Base-by-base conservation (phyloP, 768 basidiomycete genomes). In the Omphalotus guepiniiformis region DNA sequence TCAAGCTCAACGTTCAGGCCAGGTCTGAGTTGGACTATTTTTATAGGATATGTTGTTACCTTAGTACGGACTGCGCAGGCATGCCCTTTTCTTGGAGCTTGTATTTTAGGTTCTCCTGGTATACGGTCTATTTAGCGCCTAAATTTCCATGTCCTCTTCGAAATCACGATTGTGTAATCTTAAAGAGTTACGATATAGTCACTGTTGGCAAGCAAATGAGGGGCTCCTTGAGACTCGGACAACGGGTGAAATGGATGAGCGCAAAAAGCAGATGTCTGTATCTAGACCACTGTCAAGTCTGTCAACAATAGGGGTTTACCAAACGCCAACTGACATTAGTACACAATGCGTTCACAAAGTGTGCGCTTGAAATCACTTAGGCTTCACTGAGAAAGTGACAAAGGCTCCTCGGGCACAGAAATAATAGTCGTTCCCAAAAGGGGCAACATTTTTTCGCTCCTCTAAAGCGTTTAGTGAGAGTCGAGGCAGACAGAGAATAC, bases 11-110 rank as follows among this genome's bases (percentile, higher is more conserved):
- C n/a, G n/a, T n/a, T n/a, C n/a, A n/a, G n/a, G n/a, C n/a, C n/a
- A n/a, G n/a, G n/a, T n/a, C 30, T 32, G 30, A 45, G 43, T 45
- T 45, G 43, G n/a, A 45, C 21, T 11, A 45, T 32, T 36, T 45
- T 45, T 3, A 45, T 32, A 11, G 43, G 43, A 45, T 26, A 32
- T 25, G 30, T 32, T 8, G 30, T 32, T 16, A 45, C 23, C 19
- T 16, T 45, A 3, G n/a, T n/a, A n/a, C n/a, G n/a, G n/a, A n/a
- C n/a, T n/a, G n/a, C n/a, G n/a, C 43, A 28, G 30, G 30, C 35
- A 1, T 28, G 18, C 39, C 28, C 13, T 40, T 40, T 18, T 40
- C 5, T 5, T 40, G 23, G 9, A 4, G 9, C n/a, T 40, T 2
- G 12, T 8, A 40, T 6, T 40, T 40, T 27, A 40, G 39, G n/a